Evolutionary conservation across 768 basidiomycete species (phyloP).

Genomic region (Leccinum subgranulosum): DNA sequence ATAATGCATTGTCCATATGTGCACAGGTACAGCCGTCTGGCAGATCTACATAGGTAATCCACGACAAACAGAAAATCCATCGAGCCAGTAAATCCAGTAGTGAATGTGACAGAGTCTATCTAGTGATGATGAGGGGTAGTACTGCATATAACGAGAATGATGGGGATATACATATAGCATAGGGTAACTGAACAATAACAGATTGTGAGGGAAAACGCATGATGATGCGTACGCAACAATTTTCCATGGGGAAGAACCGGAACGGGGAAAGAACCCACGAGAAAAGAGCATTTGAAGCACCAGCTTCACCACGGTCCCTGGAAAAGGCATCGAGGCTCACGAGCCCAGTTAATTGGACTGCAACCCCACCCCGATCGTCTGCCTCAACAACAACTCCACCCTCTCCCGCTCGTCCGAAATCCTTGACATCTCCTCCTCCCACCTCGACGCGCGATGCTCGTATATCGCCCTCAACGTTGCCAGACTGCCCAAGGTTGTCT

Average conservation of each 20-base stretch:
- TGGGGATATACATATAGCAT: not conserved
- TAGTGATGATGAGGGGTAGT: not conserved
- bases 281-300: not conserved
- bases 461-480: slow-evolving; percentile 62
- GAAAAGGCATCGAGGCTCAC: not conserved
- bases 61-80: too few species aligned
- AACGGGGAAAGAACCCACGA: not conserved
- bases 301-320: not conserved
- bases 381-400: slow-evolving; percentile 62
- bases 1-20: too few species aligned
- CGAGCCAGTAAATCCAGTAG: not conserved
- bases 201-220: not conserved
- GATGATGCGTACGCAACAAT: not conserved
- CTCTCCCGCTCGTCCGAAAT: slow-evolving; percentile 64
- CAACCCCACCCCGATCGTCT: slow-evolving; percentile 52
- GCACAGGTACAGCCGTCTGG: too few species aligned
- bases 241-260: not conserved
- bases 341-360: slow-evolving; percentile 19
- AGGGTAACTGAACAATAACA: too few species aligned
- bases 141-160: not conserved
- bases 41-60: too few species aligned
- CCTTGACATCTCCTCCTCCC: slow-evolving; percentile 66
- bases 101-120: not conserved
- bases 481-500: slow-evolving; percentile 65
- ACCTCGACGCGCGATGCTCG: slow-evolving; percentile 63